Percentiles rank a stretch among this genome's conserved stretches.
These are phyloP conservation scores for Colletotrichum endophyticum DNA, from an alignment of 2,329 filamentous ascomycete species.

Conservation along the genomic window DNA sequence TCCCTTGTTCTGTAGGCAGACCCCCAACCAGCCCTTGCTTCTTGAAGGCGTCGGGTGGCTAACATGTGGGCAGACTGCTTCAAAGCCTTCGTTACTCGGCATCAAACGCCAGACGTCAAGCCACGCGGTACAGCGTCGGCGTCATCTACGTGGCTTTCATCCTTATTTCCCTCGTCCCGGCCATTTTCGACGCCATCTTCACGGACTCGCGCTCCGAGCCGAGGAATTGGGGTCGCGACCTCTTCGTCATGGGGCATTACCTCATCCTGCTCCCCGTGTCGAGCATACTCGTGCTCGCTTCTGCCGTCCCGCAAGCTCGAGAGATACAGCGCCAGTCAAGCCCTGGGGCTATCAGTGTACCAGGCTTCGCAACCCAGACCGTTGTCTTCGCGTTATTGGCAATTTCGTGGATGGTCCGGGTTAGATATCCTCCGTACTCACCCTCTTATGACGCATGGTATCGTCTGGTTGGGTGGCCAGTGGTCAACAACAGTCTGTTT, in stretches of 20 bases:
- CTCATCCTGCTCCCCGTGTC: not conserved
- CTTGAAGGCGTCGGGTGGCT: not conserved
- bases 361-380: not conserved
- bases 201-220: not conserved
- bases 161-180: not conserved
- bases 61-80: not conserved
- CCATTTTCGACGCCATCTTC: not conserved
- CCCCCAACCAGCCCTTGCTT: not conserved
- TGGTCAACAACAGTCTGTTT: not conserved
- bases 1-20: not conserved
- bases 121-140: not conserved
- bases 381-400: not conserved
- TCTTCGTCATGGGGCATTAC: not conserved
- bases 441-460: not conserved
- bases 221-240: not conserved
- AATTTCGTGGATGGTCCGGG: not conserved
- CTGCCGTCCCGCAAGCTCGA: not conserved
- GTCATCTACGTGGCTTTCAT: not conserved
- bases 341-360: not conserved
- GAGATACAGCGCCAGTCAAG: not conserved
- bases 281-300: not conserved
- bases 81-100: not conserved
- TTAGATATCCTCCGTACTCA: not conserved
- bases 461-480: conserved; percentile 2
- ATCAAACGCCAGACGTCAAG: too few relatives aligned